These are phyloP conservation scores for Diaporthe destruens DNA, from an alignment of 2,329 filamentous ascomycete genomes.

Conservation along the genomic window DNA sequence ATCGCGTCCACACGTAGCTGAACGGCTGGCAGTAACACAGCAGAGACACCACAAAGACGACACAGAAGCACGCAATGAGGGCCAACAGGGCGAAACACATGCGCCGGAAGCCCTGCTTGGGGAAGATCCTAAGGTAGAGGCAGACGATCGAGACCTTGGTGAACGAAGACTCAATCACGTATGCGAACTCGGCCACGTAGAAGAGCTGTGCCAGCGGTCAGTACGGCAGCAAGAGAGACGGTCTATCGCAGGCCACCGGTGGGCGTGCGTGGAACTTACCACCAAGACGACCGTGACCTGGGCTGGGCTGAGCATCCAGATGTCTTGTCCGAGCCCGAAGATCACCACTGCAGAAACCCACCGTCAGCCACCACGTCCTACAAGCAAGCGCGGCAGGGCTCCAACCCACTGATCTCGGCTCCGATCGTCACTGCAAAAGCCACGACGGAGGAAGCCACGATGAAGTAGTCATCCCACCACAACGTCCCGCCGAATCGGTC, in stretches of 20 bases:
- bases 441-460: constrained; percentile 44
- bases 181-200: constrained; percentile 52
- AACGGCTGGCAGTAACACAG: constrained; percentile 44
- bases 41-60: constrained; percentile 43
- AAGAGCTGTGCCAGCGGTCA: constrained; percentile 46
- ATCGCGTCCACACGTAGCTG: constrained; percentile 43
- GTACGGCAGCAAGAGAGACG: neutral
- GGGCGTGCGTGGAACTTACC: constrained; percentile 32
- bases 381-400: neutral
- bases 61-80: constrained; percentile 42
- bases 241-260: neutral
- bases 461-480: constrained; percentile 46
- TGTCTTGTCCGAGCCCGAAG: constrained; percentile 44
- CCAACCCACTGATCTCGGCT: constrained; percentile 43
- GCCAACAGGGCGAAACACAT: constrained; percentile 39
- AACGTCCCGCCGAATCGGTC: constrained; percentile 42
- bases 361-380: neutral
- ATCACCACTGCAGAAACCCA: constrained; percentile 40
- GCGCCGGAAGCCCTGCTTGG: constrained; percentile 47
- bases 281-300: constrained; percentile 43
- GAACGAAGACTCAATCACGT: constrained; percentile 48
- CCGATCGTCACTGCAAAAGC: constrained; percentile 43
- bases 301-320: constrained; percentile 43
- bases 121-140: constrained; percentile 50
- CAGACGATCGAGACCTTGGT: constrained; percentile 49